Percentiles rank a stretch among this genome's conserved stretches.
These are phyloP conservation scores for Quercus parvula DNA, from an alignment of 306 rosid genomes.

Conservation along the genomic window DNA sequence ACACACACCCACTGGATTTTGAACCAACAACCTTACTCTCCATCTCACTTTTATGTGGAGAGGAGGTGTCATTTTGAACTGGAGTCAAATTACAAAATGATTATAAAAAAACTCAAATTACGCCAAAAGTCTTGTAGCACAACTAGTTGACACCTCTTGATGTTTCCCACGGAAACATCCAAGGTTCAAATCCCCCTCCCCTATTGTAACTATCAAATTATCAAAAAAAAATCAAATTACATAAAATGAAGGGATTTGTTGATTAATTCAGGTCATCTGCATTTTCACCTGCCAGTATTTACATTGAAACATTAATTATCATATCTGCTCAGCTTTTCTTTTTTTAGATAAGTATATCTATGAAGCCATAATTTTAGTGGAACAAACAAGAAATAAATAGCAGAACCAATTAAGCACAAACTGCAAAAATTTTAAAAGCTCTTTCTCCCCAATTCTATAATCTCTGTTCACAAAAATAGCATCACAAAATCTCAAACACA, in stretches of 20 bases:
- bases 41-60: too few relatives aligned
- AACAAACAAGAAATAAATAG: neutral
- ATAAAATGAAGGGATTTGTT: neutral
- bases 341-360: too few relatives aligned
- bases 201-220: too few relatives aligned
- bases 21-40: too few relatives aligned
- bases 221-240: neutral
- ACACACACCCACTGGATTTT: too few relatives aligned
- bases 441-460: neutral
- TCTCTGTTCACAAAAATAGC: neutral
- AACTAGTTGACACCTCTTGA: too few relatives aligned
- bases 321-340: neutral
- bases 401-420: neutral
- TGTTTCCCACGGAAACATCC: too few relatives aligned
- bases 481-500: neutral
- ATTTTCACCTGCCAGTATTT: neutral
- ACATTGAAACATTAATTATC: neutral
- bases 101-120: too few relatives aligned
- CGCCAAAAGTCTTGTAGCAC: too few relatives aligned
- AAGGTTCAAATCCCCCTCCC: too few relatives aligned
- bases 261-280: neutral
- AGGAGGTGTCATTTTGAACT: neutral
- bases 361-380: too few relatives aligned
- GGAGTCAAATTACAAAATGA: neutral
- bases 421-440: neutral